Evolutionary conservation across 2,329 filamentous ascomycete genomes (phyloP).

Genomic region (Pseudofabraea citricarpa): DNA sequence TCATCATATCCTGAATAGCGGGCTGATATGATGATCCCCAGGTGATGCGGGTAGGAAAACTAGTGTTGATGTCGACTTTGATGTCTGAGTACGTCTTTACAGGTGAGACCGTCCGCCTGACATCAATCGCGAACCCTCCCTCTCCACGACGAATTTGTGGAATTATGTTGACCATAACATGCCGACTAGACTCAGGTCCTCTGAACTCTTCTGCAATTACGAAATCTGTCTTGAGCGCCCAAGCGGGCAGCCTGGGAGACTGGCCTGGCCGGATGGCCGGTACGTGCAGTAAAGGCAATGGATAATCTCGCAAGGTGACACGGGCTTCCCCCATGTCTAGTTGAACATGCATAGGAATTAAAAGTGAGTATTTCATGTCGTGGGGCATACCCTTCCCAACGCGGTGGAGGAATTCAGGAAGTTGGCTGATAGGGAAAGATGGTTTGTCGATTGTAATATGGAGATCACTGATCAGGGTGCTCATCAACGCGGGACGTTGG

Average conservation of each 20-base stretch:
- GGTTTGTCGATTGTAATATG: constrained; percentile 87
- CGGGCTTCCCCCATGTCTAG: constrained; percentile 87
- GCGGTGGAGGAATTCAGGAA: constrained; percentile 77
- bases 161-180: constrained; percentile 78
- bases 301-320: constrained; percentile 87
- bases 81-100: constrained; percentile 97
- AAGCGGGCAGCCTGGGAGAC: constrained; percentile 71
- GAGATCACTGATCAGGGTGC: constrained; percentile 75
- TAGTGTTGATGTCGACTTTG: constrained; percentile 86
- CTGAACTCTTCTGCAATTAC: constrained; percentile 93
- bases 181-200: constrained; percentile 71
- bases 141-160: constrained; percentile 57
- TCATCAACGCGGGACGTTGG: constrained; percentile 77
- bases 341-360: constrained; percentile 85
- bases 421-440: constrained; percentile 76
- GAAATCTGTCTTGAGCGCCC: constrained; percentile 84
- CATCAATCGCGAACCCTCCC: constrained; percentile 75
- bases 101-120: constrained; percentile 85
- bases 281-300: constrained; percentile 85
- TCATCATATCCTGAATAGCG: constrained; percentile 99
- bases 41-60: constrained; percentile 84
- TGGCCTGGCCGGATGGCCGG: constrained; percentile 77
- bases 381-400: constrained; percentile 96
- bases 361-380: constrained; percentile 83
- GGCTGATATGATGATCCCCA: constrained; percentile 98